Percentiles rank a stretch among this genome's conserved stretches.
Conservation (phyloP, 345 rosid species). For the Sisymbrium altissimum region DNA sequence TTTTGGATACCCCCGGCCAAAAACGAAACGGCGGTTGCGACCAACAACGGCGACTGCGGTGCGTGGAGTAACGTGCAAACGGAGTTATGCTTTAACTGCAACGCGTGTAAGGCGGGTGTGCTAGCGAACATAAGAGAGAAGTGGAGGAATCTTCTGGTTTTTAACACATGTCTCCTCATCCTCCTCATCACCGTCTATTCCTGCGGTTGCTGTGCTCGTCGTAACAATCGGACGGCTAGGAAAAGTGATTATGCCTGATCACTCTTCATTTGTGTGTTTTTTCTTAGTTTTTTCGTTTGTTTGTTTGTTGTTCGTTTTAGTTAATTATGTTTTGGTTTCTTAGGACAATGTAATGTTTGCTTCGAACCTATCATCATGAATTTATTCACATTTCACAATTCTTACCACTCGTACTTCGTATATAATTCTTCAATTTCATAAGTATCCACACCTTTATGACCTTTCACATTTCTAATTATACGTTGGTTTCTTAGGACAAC, state of each 20-base stretch:
- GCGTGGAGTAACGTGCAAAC: slow-evolving; percentile 49
- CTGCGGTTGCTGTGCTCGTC: slow-evolving; percentile 41
- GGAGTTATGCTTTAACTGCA: slow-evolving; percentile 53
- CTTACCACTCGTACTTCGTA: not conserved
- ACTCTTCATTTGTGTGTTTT: not conserved
- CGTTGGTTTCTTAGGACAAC: not conserved
- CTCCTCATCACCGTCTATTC: slow-evolving; percentile 32
- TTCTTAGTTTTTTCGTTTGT: not conserved
- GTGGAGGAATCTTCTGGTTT: slow-evolving; percentile 43
- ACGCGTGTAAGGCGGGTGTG: slow-evolving; percentile 62
- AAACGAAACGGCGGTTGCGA: slow-evolving; percentile 15
- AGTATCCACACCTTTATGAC: not conserved
- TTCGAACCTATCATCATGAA: not conserved
- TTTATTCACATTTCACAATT: not conserved
- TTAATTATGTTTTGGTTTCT: not conserved
- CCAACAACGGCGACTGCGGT: slow-evolving; percentile 35
- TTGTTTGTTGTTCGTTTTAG: not conserved
- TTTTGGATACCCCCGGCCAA: slow-evolving; percentile 28
- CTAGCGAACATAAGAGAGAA: slow-evolving; percentile 36
- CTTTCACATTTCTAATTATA: not conserved
- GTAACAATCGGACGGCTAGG: slow-evolving; percentile 27
- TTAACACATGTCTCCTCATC: slow-evolving; percentile 28
- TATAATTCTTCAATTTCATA: not conserved
- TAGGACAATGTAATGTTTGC: not conserved
- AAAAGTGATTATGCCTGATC: slow-evolving; percentile 14